These are phyloP conservation scores for Pistacia vera DNA, from an alignment of 345 rosid genomes.

Conservation along the genomic window DNA sequence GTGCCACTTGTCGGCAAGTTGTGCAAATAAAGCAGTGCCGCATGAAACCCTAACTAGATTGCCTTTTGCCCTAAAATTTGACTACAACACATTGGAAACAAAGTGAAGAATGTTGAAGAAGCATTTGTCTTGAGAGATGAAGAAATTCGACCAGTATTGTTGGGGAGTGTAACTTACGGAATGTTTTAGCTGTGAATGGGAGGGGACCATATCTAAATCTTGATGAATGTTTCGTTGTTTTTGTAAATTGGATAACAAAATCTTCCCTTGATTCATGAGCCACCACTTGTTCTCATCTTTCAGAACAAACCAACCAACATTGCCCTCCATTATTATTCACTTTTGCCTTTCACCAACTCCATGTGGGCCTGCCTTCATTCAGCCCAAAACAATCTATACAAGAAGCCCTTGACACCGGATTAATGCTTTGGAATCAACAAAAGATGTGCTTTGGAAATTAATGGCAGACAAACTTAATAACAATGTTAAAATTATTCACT, in stretches of 20 bases:
- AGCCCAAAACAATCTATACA: background rate
- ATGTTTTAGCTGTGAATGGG: conserved; percentile 35
- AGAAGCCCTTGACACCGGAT: too few relatives aligned
- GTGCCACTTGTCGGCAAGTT: conserved; percentile 58
- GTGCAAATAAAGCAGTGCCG: conserved; percentile 39
- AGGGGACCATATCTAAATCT: conserved; percentile 47
- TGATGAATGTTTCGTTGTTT: conserved; percentile 28
- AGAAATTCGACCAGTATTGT: conserved; percentile 22
- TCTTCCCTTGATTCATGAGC: conserved; percentile 20
- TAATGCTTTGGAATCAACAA: too few relatives aligned
- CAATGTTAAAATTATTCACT: background rate
- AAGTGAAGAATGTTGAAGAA: conserved; percentile 10
- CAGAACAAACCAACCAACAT: too few relatives aligned
- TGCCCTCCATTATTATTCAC: too few relatives aligned
- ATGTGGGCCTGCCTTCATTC: background rate
- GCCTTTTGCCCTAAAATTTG: conserved; percentile 39
- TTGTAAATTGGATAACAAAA: background rate
- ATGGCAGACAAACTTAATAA: background rate
- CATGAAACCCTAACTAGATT: conserved; percentile 32
- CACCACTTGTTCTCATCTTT: too few relatives aligned
- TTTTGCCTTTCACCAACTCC: too few relatives aligned
- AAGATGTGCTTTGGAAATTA: background rate
- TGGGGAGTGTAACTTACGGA: conserved; percentile 37
- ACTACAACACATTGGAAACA: conserved; percentile 32
- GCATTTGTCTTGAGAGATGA: conserved; percentile 37